These are phyloP conservation scores for Alternaria solani DNA, from an alignment of 2,329 filamentous ascomycete species.

Conservation along the genomic window DNA sequence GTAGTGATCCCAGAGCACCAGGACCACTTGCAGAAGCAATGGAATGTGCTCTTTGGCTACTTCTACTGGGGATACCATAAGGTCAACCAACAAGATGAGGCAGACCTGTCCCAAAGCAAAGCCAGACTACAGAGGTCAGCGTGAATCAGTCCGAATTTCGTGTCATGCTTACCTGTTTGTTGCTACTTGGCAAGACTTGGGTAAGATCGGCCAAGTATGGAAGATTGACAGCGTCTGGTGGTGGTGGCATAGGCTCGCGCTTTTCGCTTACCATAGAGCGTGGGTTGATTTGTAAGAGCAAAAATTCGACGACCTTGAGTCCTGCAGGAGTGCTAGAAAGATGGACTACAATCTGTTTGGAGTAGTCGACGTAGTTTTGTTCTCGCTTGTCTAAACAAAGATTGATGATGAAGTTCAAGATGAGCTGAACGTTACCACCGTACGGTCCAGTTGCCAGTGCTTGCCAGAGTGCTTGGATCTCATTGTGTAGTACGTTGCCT, in stretches of 20 bases:
- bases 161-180: slow-evolving; percentile 35
- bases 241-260: slow-evolving; percentile 59
- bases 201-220: slow-evolving; percentile 80
- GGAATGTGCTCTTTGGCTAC: slow-evolving; percentile 81
- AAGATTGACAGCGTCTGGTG: slow-evolving; percentile 75
- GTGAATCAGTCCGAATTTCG: background rate
- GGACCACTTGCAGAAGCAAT: slow-evolving; percentile 86
- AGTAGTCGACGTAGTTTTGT: slow-evolving; percentile 97
- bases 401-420: slow-evolving; percentile 95
- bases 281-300: slow-evolving; percentile 88
- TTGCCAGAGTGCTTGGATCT: slow-evolving; percentile 97
- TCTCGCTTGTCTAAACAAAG: slow-evolving; percentile 92
- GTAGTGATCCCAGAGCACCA: slow-evolving; percentile 97
- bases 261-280: slow-evolving; percentile 98
- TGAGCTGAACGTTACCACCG: slow-evolving; percentile 90
- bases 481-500: slow-evolving; percentile 87
- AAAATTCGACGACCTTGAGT: slow-evolving; percentile 91
- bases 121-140: slow-evolving; percentile 63
- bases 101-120: slow-evolving; percentile 93
- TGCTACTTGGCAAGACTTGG: slow-evolving; percentile 40
- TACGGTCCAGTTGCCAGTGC: slow-evolving; percentile 92
- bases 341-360: slow-evolving; percentile 98
- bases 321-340: slow-evolving; percentile 85
- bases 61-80: slow-evolving; percentile 92
- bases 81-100: slow-evolving; percentile 89